Evolutionary conservation across 305 asterid genomes (phyloP).

Genomic region (Andrographis paniculata): DNA sequence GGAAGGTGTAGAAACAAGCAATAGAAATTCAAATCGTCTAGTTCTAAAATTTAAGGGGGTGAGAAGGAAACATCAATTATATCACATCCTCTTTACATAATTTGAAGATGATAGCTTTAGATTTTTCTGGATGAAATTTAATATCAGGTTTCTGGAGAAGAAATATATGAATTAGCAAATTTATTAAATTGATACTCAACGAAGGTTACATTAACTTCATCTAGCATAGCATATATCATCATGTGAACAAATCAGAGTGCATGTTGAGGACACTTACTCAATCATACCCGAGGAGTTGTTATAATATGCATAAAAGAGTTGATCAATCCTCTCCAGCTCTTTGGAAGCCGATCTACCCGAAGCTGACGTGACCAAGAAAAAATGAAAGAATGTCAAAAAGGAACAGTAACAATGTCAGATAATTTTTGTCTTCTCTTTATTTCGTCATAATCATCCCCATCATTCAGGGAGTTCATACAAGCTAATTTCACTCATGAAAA

Average conservation of each 20-base stretch:
- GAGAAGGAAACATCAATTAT: background rate
- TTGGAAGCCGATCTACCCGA: slow-evolving; percentile 80
- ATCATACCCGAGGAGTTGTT: slow-evolving; percentile 41
- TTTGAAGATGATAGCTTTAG: background rate
- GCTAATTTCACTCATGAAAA: too few species aligned
- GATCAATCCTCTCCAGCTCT: slow-evolving; percentile 86
- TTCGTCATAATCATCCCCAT: too few species aligned
- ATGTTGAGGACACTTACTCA: slow-evolving; percentile 48
- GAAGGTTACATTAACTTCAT: slow-evolving; percentile 6
- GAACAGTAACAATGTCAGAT: background rate
- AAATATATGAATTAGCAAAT: too few species aligned
- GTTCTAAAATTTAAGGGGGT: too few species aligned
- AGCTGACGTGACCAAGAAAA: slow-evolving; percentile 35
- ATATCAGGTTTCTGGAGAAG: too few species aligned
- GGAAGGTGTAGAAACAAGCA: too few species aligned
- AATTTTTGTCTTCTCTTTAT: too few species aligned
- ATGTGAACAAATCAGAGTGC: background rate
- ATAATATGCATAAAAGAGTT: slow-evolving; percentile 53
- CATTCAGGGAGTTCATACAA: too few species aligned
- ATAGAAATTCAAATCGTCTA: too few species aligned
- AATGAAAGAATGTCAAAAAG: slow-evolving; percentile 16
- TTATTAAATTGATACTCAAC: too few species aligned
- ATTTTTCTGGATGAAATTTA: too few species aligned
- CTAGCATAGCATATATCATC: slow-evolving; percentile 4
- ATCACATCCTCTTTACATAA: slow-evolving; percentile 3